Evolutionary conservation across 192 early-diverging fungal genomes (phyloP).

Genomic region (Dissophora ornata): DNA sequence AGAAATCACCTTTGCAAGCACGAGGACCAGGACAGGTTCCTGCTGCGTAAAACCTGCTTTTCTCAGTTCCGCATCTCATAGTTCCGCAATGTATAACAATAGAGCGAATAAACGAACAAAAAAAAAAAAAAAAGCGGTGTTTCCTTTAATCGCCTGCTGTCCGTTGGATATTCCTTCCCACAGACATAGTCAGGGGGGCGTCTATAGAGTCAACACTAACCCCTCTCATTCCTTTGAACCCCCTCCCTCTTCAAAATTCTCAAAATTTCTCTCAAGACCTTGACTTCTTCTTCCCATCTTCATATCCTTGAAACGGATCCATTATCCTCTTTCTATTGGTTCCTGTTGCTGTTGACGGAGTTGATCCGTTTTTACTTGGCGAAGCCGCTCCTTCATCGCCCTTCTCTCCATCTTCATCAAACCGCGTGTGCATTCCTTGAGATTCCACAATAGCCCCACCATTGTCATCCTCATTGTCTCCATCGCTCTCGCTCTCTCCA

Average conservation of each 20-base stretch:
- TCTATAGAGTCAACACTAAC: too few relatives aligned
- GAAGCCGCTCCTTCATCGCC: neutral
- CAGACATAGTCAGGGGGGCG: too few relatives aligned
- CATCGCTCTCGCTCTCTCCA: too few relatives aligned
- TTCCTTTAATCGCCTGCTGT: too few relatives aligned
- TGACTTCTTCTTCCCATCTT: constrained; percentile 24
- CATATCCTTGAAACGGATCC: constrained; percentile 46
- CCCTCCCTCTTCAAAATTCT: too few relatives aligned
- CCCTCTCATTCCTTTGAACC: too few relatives aligned
- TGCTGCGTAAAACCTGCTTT: too few relatives aligned
- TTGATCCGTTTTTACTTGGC: neutral
- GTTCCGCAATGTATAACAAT: neutral
- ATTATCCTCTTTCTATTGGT: constrained; percentile 26
- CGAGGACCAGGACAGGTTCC: neutral
- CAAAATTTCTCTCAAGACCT: too few relatives aligned
- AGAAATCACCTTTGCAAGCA: neutral
- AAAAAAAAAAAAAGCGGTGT: too few relatives aligned
- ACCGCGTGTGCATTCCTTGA: constrained; percentile 18
- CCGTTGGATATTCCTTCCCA: neutral
- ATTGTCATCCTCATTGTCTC: neutral
- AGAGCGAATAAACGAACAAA: too few relatives aligned
- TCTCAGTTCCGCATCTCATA: too few relatives aligned
- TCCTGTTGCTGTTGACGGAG: constrained; percentile 1
- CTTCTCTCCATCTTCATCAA: neutral
- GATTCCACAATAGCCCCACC: neutral